These are phyloP conservation scores for Hypomyces perniciosus DNA, from an alignment of 2,329 filamentous ascomycete genomes.

Conservation along the genomic window DNA sequence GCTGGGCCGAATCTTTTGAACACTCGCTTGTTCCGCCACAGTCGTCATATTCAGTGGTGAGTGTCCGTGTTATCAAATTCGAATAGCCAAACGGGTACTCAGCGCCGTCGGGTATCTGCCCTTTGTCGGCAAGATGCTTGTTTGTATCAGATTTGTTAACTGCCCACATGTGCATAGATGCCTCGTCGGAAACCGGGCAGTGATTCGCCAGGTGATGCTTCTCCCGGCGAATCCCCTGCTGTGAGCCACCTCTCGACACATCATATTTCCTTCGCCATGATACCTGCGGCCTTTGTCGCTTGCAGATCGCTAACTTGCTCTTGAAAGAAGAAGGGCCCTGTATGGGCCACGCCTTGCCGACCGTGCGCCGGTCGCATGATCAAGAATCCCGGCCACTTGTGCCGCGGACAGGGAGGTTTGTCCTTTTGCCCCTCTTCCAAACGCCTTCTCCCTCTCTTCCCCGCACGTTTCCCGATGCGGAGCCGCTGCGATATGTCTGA, in stretches of 20 bases:
- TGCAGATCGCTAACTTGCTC: not conserved
- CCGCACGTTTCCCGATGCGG: not conserved
- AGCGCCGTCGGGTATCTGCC: not conserved
- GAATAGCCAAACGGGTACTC: too few relatives aligned
- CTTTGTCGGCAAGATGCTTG: not conserved
- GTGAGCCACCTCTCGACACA: not conserved
- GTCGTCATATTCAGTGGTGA: not conserved
- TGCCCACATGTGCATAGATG: slow-evolving; percentile 3
- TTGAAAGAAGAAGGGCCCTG: slow-evolving; percentile 9
- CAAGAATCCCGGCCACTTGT: slow-evolving; percentile 13
- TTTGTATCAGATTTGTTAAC: not conserved
- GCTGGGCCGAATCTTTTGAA: not conserved
- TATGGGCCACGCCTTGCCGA: slow-evolving; percentile 13
- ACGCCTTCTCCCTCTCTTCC: not conserved
- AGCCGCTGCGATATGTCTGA: not conserved
- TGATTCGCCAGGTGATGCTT: not conserved
- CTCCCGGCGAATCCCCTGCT: slow-evolving; percentile 1
- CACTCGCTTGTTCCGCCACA: not conserved
- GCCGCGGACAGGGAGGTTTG: slow-evolving; percentile 13
- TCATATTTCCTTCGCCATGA: not conserved
- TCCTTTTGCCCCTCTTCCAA: not conserved
- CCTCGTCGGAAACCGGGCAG: slow-evolving; percentile 7
- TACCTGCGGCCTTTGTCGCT: not conserved
- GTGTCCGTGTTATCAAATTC: not conserved
- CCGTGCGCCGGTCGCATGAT: slow-evolving; percentile 13